phyloP scores from a whole-genome alignment of 225 moss, liverwort and hornwort genomes.

The Asterella californica region DNA sequence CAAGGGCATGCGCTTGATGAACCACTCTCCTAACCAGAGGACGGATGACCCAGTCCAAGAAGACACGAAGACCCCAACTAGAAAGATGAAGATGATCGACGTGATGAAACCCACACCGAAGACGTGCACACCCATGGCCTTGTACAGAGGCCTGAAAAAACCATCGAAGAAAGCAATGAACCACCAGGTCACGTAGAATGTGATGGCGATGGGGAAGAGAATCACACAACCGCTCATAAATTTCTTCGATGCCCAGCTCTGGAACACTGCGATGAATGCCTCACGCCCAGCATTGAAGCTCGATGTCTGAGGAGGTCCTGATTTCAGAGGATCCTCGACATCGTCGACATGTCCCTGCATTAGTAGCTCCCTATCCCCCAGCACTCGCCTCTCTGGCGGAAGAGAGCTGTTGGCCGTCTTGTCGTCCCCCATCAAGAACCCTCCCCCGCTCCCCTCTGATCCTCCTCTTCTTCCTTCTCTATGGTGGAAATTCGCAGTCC shows the following conservation, averaged over 20 bases:
- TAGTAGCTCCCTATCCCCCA: slow-evolving; percentile 84
- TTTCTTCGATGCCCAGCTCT: slow-evolving; percentile 99
- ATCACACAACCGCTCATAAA: slow-evolving; percentile 99
- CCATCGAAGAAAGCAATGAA: slow-evolving; percentile 86
- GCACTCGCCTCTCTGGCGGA: slow-evolving; percentile 46
- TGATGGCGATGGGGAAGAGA: slow-evolving; percentile 91
- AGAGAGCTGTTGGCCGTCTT: slow-evolving; percentile 76
- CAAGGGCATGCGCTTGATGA: slow-evolving; percentile 98
- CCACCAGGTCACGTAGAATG: slow-evolving; percentile 98
- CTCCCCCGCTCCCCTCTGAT: background rate
- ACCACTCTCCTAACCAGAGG: slow-evolving; percentile 92
- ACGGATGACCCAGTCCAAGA: slow-evolving; percentile 99
- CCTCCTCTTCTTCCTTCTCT: slow-evolving; percentile 10
- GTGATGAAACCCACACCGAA: slow-evolving; percentile 95
- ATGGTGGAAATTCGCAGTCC: background rate
- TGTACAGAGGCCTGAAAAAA: slow-evolving; percentile 92
- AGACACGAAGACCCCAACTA: slow-evolving; percentile 97
- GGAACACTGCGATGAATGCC: slow-evolving; percentile 94
- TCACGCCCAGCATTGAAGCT: slow-evolving; percentile 90
- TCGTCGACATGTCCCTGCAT: slow-evolving; percentile 66
- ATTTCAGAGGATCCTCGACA: slow-evolving; percentile 84
- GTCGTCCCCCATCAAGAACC: slow-evolving; percentile 70
- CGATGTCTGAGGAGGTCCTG: slow-evolving; percentile 68
- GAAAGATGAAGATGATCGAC: slow-evolving; percentile 92
- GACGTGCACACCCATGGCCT: slow-evolving; percentile 78